Conservation (phyloP, 2,329 filamentous ascomycete genomes). For the Penicillium sp. region DNA sequence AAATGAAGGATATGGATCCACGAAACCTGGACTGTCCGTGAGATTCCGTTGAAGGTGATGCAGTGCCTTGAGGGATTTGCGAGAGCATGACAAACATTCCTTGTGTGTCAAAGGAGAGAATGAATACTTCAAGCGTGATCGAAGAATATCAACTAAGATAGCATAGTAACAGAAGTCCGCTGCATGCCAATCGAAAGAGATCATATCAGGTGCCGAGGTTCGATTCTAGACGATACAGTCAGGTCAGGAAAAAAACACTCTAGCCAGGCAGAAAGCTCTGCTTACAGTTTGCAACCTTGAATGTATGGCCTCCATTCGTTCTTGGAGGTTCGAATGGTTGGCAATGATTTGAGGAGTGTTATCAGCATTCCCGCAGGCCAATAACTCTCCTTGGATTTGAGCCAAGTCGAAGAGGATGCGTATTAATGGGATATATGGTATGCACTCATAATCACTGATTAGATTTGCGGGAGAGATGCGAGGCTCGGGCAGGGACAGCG, state of each 20-base stretch:
- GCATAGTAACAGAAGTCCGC: constrained; percentile 28
- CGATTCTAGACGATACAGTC: constrained; percentile 11
- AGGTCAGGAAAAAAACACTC: background rate
- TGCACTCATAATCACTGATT: background rate
- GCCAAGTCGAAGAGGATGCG: constrained; percentile 15
- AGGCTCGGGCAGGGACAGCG: constrained; percentile 22
- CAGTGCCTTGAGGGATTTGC: constrained; percentile 16
- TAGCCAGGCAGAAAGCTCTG: background rate
- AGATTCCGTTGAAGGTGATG: constrained; percentile 14
- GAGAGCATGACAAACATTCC: constrained; percentile 24
- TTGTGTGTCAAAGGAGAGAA: constrained; percentile 22
- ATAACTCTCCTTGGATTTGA: constrained; percentile 18
- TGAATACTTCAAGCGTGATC: constrained; percentile 21
- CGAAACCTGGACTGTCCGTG: constrained; percentile 12
- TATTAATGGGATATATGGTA: constrained; percentile 13
- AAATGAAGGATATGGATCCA: constrained; percentile 19
- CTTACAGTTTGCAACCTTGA: constrained; percentile 21
- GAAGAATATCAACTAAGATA: constrained; percentile 28
- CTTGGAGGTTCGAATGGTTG: constrained; percentile 16
- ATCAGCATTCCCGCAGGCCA: constrained; percentile 1
- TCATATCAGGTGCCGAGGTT: constrained; percentile 4
- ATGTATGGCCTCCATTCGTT: constrained; percentile 20
- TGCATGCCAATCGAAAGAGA: constrained; percentile 22
- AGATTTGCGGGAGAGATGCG: constrained; percentile 8
- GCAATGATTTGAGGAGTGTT: constrained; percentile 14